phyloP scores from a whole-genome alignment of 2,329 filamentous ascomycete genomes.

The Pseudocercospora eumusae region DNA sequence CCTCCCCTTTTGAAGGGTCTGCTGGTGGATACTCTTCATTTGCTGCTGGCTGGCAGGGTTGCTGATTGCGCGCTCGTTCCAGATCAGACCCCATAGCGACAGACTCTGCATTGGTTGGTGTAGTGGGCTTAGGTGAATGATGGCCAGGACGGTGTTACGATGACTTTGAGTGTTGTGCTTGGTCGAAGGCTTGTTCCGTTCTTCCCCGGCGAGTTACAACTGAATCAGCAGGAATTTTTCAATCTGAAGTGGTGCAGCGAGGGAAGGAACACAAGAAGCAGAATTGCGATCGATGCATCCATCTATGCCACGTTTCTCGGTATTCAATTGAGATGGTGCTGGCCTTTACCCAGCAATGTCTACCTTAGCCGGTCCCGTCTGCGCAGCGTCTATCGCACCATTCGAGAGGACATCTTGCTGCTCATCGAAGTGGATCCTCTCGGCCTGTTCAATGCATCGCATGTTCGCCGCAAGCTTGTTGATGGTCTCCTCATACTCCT shows the following conservation, averaged over 20 bases:
- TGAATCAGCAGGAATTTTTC: no score
- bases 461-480: conserved; percentile 94
- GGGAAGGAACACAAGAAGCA: not conserved
- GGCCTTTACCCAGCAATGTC: not conserved
- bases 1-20: no score
- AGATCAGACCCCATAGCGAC: no score
- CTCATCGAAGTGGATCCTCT: conserved; percentile 64
- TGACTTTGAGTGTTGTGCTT: no score
- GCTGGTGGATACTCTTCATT: no score
- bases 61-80: no score
- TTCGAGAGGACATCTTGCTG: conserved; percentile 33
- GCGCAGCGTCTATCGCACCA: not conserved
- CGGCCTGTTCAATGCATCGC: conserved; percentile 80
- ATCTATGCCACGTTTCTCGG: not conserved
- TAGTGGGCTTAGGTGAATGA: no score
- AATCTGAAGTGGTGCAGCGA: no score
- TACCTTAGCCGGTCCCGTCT: not conserved
- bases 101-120: no score
- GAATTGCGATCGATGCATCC: not conserved
- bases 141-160: no score
- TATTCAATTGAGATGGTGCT: not conserved
- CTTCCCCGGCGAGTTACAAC: no score
- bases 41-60: no score
- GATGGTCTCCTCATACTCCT: conserved; percentile 95
- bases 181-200: not conserved